Percentiles rank a stretch among this genome's conserved stretches.
phyloP scores from a whole-genome alignment of 371 early-diverging fungal species.

The Syncephalastrum racemosum region DNA sequence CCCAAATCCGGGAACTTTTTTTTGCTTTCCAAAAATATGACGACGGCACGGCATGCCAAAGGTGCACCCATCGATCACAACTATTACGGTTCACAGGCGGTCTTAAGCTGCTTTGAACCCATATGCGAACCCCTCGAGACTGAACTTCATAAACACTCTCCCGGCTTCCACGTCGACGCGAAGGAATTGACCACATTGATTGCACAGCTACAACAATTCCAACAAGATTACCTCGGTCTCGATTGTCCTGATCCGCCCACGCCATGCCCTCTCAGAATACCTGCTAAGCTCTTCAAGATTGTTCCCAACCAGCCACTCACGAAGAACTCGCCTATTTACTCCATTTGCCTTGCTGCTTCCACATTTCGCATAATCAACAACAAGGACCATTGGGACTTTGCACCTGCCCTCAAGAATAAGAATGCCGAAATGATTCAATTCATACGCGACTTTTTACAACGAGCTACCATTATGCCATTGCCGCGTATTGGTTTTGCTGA shows the following conservation, averaged over 20 bases:
- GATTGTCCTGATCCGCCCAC: slow-evolving; percentile 22
- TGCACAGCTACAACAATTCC: slow-evolving; percentile 63
- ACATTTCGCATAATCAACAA: slow-evolving; percentile 44
- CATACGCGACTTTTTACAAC: slow-evolving; percentile 43
- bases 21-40: too few species aligned
- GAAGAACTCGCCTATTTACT: slow-evolving; percentile 44
- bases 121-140: slow-evolving; percentile 33
- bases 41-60: slow-evolving; percentile 32
- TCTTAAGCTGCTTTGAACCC: slow-evolving; percentile 46
- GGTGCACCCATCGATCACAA: slow-evolving; percentile 38
- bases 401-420: slow-evolving; percentile 39
- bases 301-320: slow-evolving; percentile 23
- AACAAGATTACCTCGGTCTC: slow-evolving; percentile 61
- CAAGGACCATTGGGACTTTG: slow-evolving; percentile 59
- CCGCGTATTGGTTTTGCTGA: slow-evolving; percentile 55
- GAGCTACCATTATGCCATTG: slow-evolving; percentile 31
- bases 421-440: slow-evolving; percentile 47
- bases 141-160: slow-evolving; percentile 42
- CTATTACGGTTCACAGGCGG: slow-evolving; percentile 41
- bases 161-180: slow-evolving; percentile 39
- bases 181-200: slow-evolving; percentile 57
- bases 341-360: slow-evolving; percentile 55
- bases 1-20: too few species aligned
- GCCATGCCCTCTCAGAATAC: slow-evolving; percentile 50
- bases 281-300: slow-evolving; percentile 59